Evolutionary conservation across 768 basidiomycete species (phyloP), one percentile per base, ranked within the genome.

Genomic region (Leccinellum rugosiceps): DNA sequence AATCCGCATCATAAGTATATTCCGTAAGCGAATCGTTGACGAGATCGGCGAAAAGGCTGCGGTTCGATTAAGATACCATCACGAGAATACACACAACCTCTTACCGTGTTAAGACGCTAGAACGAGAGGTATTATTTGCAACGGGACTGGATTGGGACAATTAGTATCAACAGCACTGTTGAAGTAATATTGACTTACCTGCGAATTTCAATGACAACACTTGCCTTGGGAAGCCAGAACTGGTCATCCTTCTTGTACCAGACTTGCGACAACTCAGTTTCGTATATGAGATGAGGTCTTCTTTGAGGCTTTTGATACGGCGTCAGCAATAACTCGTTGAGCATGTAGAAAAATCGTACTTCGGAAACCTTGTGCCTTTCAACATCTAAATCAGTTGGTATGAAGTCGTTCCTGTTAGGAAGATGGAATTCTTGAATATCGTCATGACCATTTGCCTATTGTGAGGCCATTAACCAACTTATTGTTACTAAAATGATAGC

Each of bases 241-340:
- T 79, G 83, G 71, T 99, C 96, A 69, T 99, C 97, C 69, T 94
- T 94, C 78, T 99, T 99, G 75, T 94, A 84, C 95, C 96, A 99
- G 3, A 98, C 75, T 13, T 86, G 80, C 4, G 87, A 88, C 26
- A 87, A 64, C 0, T 82, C 75, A 0, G 85, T 90, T 71, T 94
- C 82, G 31, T 83, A 77, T 55, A 98, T 82, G 58, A 94, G 80
- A 58, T 81, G 76, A 4, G 96, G 95, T 13, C 90, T 81, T 58
- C 81, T 83, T 57, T 80, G 73, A 26, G 90, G 89, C 92, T 96
- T 43, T 66, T 50, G 30, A 58, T 49, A 34, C 44, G 49, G 55
- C 23, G 23, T 58, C n/a, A 50, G 52, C 15, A 26, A 47, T 31
- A 53, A 34, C 26, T 38, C 31, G 35, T 34, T 26, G 15, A 11